phyloP scores from a whole-genome alignment of 1,284 basidiomycete genomes.

The Sutorius eximius region DNA sequence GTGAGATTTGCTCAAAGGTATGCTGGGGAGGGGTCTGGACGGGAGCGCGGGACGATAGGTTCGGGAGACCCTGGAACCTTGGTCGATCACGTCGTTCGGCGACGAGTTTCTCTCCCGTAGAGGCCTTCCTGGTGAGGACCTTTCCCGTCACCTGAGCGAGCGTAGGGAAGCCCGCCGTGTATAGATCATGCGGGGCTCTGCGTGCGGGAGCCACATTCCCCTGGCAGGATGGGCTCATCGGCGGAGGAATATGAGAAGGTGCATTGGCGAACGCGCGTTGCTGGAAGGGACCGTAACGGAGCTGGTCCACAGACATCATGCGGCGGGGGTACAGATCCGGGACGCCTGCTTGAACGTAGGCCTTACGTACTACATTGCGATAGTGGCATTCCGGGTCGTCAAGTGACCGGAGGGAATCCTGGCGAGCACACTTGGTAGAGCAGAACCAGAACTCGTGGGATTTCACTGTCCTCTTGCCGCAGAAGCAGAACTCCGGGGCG shows the following conservation, averaged over 20 bases:
- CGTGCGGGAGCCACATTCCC: background rate
- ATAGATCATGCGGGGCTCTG: background rate
- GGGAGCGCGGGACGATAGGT: background rate
- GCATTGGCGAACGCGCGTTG: background rate
- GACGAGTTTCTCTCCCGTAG: background rate
- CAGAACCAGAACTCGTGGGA: constrained; percentile 34
- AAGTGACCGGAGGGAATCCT: constrained; percentile 32
- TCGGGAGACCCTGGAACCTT: constrained; percentile 3
- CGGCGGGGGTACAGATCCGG: constrained; percentile 5
- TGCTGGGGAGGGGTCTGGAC: background rate
- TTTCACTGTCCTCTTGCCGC: constrained; percentile 22
- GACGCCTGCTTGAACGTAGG: constrained; percentile 9
- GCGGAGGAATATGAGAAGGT: background rate
- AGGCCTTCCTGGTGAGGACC: constrained; percentile 6
- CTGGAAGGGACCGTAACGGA: background rate
- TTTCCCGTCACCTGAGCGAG: constrained; percentile 18
- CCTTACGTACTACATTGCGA: constrained; percentile 20
- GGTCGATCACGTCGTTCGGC: background rate
- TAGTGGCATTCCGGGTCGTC: constrained; percentile 24
- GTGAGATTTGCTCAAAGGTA: constrained; percentile 9
- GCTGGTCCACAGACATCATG: constrained; percentile 11
- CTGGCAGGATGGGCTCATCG: background rate
- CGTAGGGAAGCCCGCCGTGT: constrained; percentile 9
- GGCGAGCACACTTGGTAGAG: constrained; percentile 29
- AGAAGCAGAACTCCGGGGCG: constrained; percentile 23